These are phyloP conservation scores for Oenanthe javanica DNA, from an alignment of 140 eudicot genomes.

Conservation along the genomic window DNA sequence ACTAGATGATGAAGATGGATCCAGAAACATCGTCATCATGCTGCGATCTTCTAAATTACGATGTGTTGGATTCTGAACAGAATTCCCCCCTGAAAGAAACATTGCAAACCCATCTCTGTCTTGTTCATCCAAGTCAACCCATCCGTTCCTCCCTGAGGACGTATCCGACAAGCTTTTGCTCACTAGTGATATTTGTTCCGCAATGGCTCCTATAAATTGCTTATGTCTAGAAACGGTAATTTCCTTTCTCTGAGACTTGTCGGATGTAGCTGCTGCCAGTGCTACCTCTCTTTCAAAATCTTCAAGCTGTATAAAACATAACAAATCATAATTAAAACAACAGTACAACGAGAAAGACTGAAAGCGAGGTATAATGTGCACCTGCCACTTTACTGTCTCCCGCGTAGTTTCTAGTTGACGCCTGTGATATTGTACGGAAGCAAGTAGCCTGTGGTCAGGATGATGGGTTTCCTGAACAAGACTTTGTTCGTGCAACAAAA, in stretches of 20 bases:
- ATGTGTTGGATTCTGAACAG: constrained; percentile 10
- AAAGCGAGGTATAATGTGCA: neutral
- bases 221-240: constrained; percentile 24
- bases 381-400: constrained; percentile 43
- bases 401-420: constrained; percentile 28
- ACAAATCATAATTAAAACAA: neutral
- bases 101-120: constrained; percentile 34
- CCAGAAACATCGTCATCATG: constrained; percentile 24
- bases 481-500: constrained; percentile 30
- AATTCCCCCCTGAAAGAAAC: constrained; percentile 32
- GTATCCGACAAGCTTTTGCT: constrained; percentile 21
- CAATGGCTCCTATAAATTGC: constrained; percentile 29
- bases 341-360: neutral
- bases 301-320: constrained; percentile 22
- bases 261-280: constrained; percentile 10
- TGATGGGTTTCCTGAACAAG: constrained; percentile 18
- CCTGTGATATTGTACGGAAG: constrained; percentile 21
- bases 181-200: constrained; percentile 24
- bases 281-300: constrained; percentile 39
- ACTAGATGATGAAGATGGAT: constrained; percentile 23
- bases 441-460: constrained; percentile 18
- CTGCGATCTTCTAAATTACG: constrained; percentile 17
- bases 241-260: constrained; percentile 21
- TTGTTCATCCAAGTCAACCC: constrained; percentile 27
- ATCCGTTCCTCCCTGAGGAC: constrained; percentile 12